Evolutionary conservation across 768 basidiomycete genomes (phyloP).

Genomic region (Coprinopsis cinerea): DNA sequence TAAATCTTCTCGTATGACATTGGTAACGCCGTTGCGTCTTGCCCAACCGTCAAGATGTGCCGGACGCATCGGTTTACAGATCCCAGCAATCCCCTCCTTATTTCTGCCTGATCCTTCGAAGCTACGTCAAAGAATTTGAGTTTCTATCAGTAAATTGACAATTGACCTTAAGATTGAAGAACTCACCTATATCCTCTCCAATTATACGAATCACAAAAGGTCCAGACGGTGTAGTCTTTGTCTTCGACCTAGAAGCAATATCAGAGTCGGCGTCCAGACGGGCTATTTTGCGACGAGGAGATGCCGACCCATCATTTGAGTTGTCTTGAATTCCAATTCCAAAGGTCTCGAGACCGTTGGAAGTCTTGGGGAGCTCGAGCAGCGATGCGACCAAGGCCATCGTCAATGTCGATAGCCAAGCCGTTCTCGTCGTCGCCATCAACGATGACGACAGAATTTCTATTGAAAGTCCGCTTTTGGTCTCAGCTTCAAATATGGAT

Average conservation of each 20-base stretch:
- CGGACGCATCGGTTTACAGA: no score
- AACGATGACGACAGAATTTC: no score
- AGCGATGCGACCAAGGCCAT: slow-evolving; percentile 3
- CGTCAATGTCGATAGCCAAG: no score
- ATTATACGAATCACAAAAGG: slow-evolving; percentile 44
- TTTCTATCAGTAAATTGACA: no score
- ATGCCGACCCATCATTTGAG: slow-evolving; percentile 40
- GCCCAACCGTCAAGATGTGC: no score
- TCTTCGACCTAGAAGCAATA: slow-evolving; percentile 51
- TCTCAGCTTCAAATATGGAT: no score
- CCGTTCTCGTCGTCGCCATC: no score
- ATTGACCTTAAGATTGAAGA: no score
- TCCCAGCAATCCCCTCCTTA: no score
- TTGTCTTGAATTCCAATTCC: slow-evolving; percentile 29
- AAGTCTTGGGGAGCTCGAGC: slow-evolving; percentile 38
- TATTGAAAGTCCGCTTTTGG: no score
- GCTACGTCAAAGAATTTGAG: no score
- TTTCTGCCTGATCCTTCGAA: no score
- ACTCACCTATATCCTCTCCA: slow-evolving; percentile 27
- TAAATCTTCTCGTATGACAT: slow-evolving; percentile 55
- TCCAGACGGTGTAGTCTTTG: slow-evolving; percentile 21
- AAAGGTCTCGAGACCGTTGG: slow-evolving; percentile 42
- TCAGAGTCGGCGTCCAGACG: slow-evolving; percentile 64
- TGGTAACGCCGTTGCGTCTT: slow-evolving; percentile 28
- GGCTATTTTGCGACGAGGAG: slow-evolving; percentile 63